Evolutionary conservation across 1,139 yeast genomes (phyloP).

Genomic region (Yamadazyma friedrichii): DNA sequence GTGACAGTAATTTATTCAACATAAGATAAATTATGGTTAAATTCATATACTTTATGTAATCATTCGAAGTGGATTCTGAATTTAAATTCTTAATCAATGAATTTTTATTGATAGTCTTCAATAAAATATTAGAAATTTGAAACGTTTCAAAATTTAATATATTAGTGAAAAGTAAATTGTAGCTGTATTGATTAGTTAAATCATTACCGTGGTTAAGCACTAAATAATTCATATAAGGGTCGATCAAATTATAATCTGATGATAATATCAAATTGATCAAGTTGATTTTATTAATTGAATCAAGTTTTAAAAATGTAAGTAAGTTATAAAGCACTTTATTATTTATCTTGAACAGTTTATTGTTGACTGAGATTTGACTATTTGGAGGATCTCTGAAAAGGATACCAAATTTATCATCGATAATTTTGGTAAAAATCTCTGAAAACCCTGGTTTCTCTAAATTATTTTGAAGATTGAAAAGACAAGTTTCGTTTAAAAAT

Average conservation of each 20-base stretch:
- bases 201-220: constrained; percentile 61
- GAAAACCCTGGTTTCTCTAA: constrained; percentile 31
- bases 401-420: constrained; percentile 61
- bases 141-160: constrained; percentile 59
- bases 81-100: constrained; percentile 57
- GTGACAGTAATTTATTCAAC: constrained; percentile 46
- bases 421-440: constrained; percentile 43
- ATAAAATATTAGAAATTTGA: constrained; percentile 53
- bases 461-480: constrained; percentile 59
- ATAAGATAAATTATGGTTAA: constrained; percentile 38
- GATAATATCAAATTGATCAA: constrained; percentile 52
- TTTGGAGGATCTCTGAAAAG: constrained; percentile 37
- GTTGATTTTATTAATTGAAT: constrained; percentile 60
- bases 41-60: constrained; percentile 44
- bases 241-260: constrained; percentile 65
- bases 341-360: constrained; percentile 52
- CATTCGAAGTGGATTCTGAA: constrained; percentile 31
- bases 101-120: constrained; percentile 61
- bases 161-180: constrained; percentile 59
- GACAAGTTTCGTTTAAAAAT: constrained; percentile 74
- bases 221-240: constrained; percentile 65
- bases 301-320: constrained; percentile 70
- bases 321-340: constrained; percentile 68
- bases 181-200: constrained; percentile 80
- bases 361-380: constrained; percentile 39